A percentile compares a stretch with the other conserved stretches of the same genome.
Conservation (phyloP, 768 basidiomycete species). For the Hypholoma fasciculare region DNA sequence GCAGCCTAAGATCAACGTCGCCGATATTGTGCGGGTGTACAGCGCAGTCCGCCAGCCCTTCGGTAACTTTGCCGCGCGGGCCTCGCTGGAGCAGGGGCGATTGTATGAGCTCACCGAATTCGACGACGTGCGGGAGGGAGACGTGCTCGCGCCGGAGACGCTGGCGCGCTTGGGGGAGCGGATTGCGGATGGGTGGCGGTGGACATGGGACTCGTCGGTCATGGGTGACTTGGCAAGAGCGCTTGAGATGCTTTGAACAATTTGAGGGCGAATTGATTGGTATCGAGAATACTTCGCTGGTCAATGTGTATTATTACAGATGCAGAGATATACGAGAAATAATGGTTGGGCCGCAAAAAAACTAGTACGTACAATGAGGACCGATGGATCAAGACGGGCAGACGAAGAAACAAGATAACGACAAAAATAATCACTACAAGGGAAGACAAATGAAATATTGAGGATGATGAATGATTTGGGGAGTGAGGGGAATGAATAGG, state of each 20-base stretch:
- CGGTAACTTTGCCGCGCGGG: slow-evolving; percentile 31
- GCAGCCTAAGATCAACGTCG: slow-evolving; percentile 27
- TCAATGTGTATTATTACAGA: background rate
- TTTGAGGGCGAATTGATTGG: background rate
- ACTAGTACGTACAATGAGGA: too few species aligned
- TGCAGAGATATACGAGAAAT: background rate
- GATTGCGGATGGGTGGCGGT: background rate
- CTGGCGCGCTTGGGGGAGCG: background rate
- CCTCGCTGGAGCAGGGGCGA: slow-evolving; percentile 36
- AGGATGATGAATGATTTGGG: too few species aligned
- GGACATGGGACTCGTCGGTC: background rate
- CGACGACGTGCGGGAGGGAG: slow-evolving; percentile 19
- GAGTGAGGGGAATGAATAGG: too few species aligned
- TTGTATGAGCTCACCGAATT: slow-evolving; percentile 33
- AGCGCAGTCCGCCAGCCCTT: slow-evolving; percentile 37
- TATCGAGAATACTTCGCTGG: background rate
- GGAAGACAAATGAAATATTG: too few species aligned
- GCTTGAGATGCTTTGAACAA: background rate
- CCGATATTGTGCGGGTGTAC: slow-evolving; percentile 15
- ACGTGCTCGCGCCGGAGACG: background rate
- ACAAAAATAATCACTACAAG: too few species aligned
- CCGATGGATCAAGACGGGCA: too few species aligned
- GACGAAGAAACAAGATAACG: too few species aligned
- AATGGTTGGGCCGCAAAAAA: too few species aligned
- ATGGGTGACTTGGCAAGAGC: background rate